Conservation (phyloP, 192 early-diverging fungal species). For the Backusella sp. region DNA sequence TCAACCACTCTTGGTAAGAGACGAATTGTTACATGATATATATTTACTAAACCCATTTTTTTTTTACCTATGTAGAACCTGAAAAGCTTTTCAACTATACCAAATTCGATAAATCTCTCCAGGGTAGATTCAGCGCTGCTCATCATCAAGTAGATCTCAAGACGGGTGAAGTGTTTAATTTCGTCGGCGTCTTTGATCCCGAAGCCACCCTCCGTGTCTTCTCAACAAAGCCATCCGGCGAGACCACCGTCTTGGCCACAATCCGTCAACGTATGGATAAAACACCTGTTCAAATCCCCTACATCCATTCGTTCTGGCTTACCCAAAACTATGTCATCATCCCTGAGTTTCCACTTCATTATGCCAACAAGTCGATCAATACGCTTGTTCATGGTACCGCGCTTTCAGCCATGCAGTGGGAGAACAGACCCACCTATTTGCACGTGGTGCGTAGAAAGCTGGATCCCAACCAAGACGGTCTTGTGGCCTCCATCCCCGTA, state of each 20-base stretch:
- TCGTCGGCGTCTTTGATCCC: conserved; percentile 6
- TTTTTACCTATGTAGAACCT: conserved; percentile 10
- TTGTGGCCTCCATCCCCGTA: conserved; percentile 8
- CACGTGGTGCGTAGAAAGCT: conserved; percentile 8
- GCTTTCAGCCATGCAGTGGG: neutral
- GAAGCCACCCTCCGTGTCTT: conserved; percentile 13
- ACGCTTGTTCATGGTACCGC: neutral
- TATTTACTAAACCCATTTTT: neutral
- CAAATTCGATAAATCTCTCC: neutral
- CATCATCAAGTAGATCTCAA: conserved; percentile 28
- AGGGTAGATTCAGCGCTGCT: conserved; percentile 18
- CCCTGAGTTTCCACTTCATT: conserved; percentile 47
- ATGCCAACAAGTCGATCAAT: conserved; percentile 17
- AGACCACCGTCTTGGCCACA: conserved; percentile 9
- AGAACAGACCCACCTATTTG: neutral
- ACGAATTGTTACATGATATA: neutral
- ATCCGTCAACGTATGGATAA: conserved; percentile 14
- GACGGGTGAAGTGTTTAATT: conserved; percentile 21
- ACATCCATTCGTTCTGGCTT: conserved; percentile 53
- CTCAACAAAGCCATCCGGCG: neutral
- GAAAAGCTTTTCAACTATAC: neutral
- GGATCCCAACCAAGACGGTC: neutral
- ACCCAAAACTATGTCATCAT: conserved; percentile 60
- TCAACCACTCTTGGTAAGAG: conserved; percentile 25
- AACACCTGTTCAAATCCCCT: conserved; percentile 29